phyloP scores from a whole-genome alignment of 2,329 filamentous ascomycete species.

The Fusarium tuaranense region DNA sequence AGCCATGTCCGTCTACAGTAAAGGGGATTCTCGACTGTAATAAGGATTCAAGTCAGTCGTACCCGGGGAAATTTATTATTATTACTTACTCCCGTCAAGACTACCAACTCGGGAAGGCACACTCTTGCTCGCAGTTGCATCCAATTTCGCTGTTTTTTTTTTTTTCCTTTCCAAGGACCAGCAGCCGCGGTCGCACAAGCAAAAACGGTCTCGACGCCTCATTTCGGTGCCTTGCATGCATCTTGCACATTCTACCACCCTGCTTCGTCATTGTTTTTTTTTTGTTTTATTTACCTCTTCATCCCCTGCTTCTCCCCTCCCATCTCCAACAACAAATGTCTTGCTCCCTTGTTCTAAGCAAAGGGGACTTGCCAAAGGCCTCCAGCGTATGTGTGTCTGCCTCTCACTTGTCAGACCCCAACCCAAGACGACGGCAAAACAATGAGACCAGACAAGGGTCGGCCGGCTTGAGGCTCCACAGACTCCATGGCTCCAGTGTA shows the following conservation, averaged over 20 bases:
- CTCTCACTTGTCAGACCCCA: conserved; percentile 10
- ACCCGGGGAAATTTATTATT: neutral
- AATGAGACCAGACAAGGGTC: conserved; percentile 19
- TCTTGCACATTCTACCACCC: conserved; percentile 2
- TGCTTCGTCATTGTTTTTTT: neutral
- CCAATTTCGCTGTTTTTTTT: conserved; percentile 25
- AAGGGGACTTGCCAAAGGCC: conserved; percentile 1
- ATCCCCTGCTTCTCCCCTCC: neutral
- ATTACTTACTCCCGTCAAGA: neutral
- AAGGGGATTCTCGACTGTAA: neutral
- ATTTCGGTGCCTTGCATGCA: conserved; percentile 9
- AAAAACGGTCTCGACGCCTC: conserved; percentile 15
- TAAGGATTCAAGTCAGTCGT: neutral
- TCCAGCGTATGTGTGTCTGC: neutral
- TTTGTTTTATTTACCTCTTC: neutral
- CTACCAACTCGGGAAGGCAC: conserved; percentile 16
- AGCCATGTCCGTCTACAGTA: conserved; percentile 24
- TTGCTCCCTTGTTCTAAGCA: conserved; percentile 2
- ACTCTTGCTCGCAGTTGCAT: neutral
- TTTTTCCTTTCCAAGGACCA: neutral
- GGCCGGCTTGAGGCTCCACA: conserved; percentile 30
- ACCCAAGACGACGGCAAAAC: neutral
- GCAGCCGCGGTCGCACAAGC: conserved; percentile 18
- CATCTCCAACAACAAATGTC: neutral
- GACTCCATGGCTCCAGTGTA: conserved; percentile 22